phyloP scores from a whole-genome alignment of 345 rosid genomes.

The Heritiera fomes region DNA sequence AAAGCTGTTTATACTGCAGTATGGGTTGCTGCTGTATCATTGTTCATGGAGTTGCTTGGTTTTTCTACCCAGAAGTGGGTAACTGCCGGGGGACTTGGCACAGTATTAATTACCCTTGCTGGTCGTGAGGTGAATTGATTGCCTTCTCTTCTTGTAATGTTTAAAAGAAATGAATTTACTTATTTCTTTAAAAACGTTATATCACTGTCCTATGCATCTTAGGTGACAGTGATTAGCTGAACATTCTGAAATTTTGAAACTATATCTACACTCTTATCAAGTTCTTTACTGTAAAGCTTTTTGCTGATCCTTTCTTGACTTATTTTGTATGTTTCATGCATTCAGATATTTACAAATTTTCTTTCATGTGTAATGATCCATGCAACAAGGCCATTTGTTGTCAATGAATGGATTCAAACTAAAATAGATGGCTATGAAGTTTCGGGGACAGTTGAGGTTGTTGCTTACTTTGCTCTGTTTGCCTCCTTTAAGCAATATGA shows the following conservation, averaged over 20 bases:
- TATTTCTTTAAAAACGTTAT: background rate
- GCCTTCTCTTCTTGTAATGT: background rate
- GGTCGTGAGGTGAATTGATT: constrained; percentile 84
- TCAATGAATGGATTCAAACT: constrained; percentile 95
- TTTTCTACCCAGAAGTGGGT: constrained; percentile 94
- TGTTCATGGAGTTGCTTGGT: constrained; percentile 94
- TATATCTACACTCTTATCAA: background rate
- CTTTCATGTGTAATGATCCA: constrained; percentile 95
- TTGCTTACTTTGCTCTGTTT: constrained; percentile 22
- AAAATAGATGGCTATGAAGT: constrained; percentile 94
- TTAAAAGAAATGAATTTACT: constrained; percentile 11
- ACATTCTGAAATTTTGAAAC: no score
- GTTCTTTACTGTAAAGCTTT: constrained; percentile 4
- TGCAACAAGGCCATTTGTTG: constrained; percentile 81
- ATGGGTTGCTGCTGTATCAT: constrained; percentile 87
- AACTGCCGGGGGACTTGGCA: constrained; percentile 97
- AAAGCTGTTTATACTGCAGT: constrained; percentile 86
- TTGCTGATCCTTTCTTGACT: background rate
- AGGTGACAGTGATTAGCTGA: no score
- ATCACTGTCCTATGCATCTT: background rate
- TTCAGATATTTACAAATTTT: constrained; percentile 92
- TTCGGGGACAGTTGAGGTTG: constrained; percentile 99
- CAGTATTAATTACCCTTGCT: constrained; percentile 95
- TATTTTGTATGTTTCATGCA: constrained; percentile 22
- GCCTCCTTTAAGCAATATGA: constrained; percentile 1